Percentiles rank a stretch among this genome's conserved stretches.
These are phyloP conservation scores for Acer yangbiense DNA, from an alignment of 345 rosid genomes.

Conservation along the genomic window DNA sequence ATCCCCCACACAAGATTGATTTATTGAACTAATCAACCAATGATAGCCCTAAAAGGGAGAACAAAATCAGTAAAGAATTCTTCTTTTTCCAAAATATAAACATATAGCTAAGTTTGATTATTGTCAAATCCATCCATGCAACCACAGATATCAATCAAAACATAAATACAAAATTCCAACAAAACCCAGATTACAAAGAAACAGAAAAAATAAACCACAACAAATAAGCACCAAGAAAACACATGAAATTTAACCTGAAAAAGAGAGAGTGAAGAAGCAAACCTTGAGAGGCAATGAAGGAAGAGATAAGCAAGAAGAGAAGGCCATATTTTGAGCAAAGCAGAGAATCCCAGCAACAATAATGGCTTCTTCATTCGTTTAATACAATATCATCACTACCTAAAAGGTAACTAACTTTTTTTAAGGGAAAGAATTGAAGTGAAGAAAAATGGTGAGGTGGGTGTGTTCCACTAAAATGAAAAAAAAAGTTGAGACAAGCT, in stretches of 20 bases:
- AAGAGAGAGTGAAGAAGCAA: neutral
- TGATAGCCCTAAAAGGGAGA: neutral
- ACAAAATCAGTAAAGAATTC: neutral
- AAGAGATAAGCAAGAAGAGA: constrained; percentile 47
- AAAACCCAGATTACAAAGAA: constrained; percentile 15
- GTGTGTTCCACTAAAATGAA: constrained; percentile 21
- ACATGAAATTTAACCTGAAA: too few species aligned
- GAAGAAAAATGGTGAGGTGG: constrained; percentile 18
- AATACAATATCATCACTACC: neutral
- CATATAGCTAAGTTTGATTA: neutral
- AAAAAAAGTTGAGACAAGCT: constrained; percentile 8
- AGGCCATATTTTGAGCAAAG: constrained; percentile 51
- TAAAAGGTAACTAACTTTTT: neutral
- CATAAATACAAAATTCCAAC: neutral
- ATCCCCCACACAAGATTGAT: neutral
- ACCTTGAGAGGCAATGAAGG: constrained; percentile 53
- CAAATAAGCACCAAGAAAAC: neutral
- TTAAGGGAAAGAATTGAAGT: neutral
- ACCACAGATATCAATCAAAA: constrained; percentile 10
- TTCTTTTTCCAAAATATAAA: neutral
- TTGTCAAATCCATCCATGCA: neutral
- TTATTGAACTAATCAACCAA: neutral
- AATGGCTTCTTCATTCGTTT: constrained; percentile 38
- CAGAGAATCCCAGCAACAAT: constrained; percentile 19
- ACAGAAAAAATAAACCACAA: neutral